Evolutionary conservation across 2,329 filamentous ascomycete genomes (phyloP).

Genomic region (Cylindrodendrum hubeiense): DNA sequence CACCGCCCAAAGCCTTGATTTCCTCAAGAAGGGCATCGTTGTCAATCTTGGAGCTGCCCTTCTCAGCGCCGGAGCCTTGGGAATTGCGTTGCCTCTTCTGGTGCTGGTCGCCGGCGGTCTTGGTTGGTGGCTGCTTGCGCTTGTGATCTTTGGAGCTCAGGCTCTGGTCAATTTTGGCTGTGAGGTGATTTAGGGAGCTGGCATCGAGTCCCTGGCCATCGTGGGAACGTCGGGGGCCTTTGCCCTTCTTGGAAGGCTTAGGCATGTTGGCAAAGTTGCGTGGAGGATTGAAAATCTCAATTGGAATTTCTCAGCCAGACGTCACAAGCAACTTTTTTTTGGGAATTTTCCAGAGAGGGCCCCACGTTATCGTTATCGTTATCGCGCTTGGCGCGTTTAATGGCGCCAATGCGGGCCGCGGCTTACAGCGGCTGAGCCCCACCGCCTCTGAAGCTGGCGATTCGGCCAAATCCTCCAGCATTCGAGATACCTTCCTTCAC

Average conservation of each 20-base stretch:
- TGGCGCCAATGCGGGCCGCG: constrained; percentile 14
- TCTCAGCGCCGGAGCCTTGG: constrained; percentile 37
- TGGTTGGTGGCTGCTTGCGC: constrained; percentile 57
- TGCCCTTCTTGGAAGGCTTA: constrained; percentile 54
- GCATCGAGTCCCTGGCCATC: constrained; percentile 57
- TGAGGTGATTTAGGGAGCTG: constrained; percentile 64
- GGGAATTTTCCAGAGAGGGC: constrained; percentile 31
- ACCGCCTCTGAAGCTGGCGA: constrained; percentile 18
- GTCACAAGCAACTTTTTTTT: constrained; percentile 43
- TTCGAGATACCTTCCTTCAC: constrained; percentile 12
- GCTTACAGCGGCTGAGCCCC: constrained; percentile 16
- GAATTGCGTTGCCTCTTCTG: constrained; percentile 54
- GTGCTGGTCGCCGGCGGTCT: constrained; percentile 48
- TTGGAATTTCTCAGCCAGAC: constrained; percentile 35
- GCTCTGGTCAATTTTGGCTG: constrained; percentile 67
- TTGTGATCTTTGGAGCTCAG: constrained; percentile 59
- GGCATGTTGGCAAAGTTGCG: constrained; percentile 41
- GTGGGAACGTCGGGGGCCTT: constrained; percentile 43
- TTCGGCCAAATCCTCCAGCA: constrained; percentile 15
- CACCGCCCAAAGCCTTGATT: constrained; percentile 74
- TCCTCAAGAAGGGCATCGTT: constrained; percentile 68
- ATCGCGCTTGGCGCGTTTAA: constrained; percentile 38
- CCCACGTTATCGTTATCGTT: constrained; percentile 23
- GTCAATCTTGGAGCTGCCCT: constrained; percentile 43
- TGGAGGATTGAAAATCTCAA: constrained; percentile 30